phyloP scores from a whole-genome alignment of 305 asterid genomes.

The Fraxinus angustifolia region DNA sequence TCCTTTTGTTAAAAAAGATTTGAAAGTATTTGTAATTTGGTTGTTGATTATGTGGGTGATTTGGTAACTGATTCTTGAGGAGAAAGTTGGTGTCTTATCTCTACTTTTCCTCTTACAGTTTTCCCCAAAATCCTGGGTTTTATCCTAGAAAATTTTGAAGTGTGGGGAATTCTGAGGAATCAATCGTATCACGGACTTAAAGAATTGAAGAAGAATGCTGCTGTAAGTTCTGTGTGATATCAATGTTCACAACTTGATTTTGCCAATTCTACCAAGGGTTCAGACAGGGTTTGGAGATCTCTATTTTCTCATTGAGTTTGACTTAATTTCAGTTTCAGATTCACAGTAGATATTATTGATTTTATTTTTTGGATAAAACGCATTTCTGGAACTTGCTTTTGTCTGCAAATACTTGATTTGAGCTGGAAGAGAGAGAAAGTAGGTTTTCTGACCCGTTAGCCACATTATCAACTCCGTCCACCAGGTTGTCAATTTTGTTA shows the following conservation, averaged over 20 bases:
- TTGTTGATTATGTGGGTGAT: not conserved
- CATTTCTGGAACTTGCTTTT: not conserved
- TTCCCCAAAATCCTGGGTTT: not conserved
- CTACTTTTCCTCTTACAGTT: not conserved
- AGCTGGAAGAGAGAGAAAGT: not conserved
- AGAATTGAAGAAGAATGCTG: not conserved
- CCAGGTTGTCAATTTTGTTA: not conserved
- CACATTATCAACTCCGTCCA: not conserved
- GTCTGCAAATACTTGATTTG: not conserved
- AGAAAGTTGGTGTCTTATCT: not conserved
- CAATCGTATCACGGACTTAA: not conserved
- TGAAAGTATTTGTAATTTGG: not conserved
- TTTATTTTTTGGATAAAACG: not conserved
- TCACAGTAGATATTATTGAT: not conserved
- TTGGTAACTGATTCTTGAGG: not conserved
- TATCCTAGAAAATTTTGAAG: not conserved
- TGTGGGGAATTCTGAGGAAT: not conserved
- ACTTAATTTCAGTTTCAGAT: not conserved
- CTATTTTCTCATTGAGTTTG: not conserved
- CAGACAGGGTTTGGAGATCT: not conserved
- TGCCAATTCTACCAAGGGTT: not conserved
- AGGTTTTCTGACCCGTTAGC: not conserved
- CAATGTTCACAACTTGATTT: not conserved
- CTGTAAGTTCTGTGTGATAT: not conserved
- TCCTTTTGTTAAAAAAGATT: not conserved